Percentiles rank a stretch among this genome's conserved stretches.
phyloP scores from a whole-genome alignment of 805 yeast genomes.

The Candida hungchunana region DNA sequence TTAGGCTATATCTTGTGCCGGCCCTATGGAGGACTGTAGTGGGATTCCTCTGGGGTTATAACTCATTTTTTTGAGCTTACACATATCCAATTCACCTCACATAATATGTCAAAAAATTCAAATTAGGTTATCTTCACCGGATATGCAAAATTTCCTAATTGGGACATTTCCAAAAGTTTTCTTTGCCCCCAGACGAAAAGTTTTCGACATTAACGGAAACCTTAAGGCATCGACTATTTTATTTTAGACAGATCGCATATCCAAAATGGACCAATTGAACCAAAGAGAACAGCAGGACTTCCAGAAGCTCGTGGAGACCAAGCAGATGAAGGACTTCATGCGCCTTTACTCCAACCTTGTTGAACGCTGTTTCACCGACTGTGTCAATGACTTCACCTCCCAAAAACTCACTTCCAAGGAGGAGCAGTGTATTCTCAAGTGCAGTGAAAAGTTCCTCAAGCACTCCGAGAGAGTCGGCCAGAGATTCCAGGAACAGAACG shows the following conservation, averaged over 20 bases:
- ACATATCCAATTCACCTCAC: too few species aligned
- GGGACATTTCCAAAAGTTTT: constrained; percentile 2
- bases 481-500: constrained; percentile 97
- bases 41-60: too few species aligned
- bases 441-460: constrained; percentile 96
- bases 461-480: constrained; percentile 98
- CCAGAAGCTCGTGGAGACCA: constrained; percentile 91
- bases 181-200: constrained; percentile 7
- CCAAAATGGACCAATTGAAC: constrained; percentile 87
- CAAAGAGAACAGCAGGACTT: constrained; percentile 95
- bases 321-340: constrained; percentile 99
- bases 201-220: constrained; percentile 6
- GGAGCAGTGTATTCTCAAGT: constrained; percentile 77
- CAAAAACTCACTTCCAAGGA: constrained; percentile 82
- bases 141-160: neutral
- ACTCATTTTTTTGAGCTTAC: too few species aligned
- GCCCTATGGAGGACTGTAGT: too few species aligned
- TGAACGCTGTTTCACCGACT: constrained; percentile 94
- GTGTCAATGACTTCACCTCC: constrained; percentile 98
- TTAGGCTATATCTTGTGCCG: too few species aligned
- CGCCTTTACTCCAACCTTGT: constrained; percentile 90
- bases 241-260: neutral
- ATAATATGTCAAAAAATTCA: too few species aligned
- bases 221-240: neutral
- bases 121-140: too few species aligned